Base-by-base conservation (phyloP, 495 filamentous ascomycete genomes). In the Penicillium macrosclerotiorum region DNA sequence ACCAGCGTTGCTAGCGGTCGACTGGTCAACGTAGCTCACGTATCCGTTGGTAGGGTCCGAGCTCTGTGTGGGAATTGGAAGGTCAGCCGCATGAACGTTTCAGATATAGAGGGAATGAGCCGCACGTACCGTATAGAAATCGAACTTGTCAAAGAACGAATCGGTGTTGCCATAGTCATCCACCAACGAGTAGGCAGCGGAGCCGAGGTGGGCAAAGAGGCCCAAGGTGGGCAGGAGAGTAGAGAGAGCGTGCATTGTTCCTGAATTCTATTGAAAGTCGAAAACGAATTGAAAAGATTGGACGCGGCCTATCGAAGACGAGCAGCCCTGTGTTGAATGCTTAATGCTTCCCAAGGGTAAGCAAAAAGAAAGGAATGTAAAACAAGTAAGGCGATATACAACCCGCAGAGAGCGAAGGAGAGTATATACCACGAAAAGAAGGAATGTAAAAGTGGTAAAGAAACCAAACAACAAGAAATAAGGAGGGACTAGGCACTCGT, bases 21-120 rank as follows among this genome's bases (percentile, higher is more conserved):
- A 32, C 8, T 67, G 70, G 46, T 76, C 63, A 27, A 78, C 71
- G 55, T 83, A 90, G 42, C 75, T 57, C 47, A 90, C 87, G 55
- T 76, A 85, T 14, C 86, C 87, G 47, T 82, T 60, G 5, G 85
- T 90, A 5, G 86, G 87, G 49, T 91, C 86, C 1, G 62, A 5
- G 8, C 38, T 49, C 68, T 71, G 36, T 23, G 19, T n/a, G n/a
- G 11, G 6, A 7, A 50, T 37, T 23, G 11, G 34, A 41, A 63
- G 68, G 13, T 65, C 64, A 17, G 55, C 62, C 43, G 65, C 1
- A 16, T 19, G 19, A 35, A 9, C 8, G 19, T 5, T 46, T 24
- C 4, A 34, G 20, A 26, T 41, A 9, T 12, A 18, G 26, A 25
- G 17, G 25, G 25, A 24, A 43, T 22, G 17, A 33, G 46, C 49